Percentiles rank a stretch among this genome's conserved stretches.
Evolutionary conservation across 306 rosid species (phyloP).

Genomic region (Sophora flavescens): DNA sequence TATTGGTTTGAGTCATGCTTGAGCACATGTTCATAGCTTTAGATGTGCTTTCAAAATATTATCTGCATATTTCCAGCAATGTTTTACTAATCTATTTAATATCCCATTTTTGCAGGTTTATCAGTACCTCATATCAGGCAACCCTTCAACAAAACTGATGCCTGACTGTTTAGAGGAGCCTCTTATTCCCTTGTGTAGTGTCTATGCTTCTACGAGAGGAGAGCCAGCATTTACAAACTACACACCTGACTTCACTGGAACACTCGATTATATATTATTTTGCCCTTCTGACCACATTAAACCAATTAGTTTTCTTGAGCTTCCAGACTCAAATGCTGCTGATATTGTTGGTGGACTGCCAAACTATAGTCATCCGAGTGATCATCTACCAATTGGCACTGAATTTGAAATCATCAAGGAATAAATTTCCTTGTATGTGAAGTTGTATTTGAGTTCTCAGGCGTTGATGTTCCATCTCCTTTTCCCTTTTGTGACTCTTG

Average conservation of each 20-base stretch:
- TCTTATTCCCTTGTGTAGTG: constrained; percentile 76
- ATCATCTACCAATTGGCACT: constrained; percentile 91
- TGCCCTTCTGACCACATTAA: constrained; percentile 65
- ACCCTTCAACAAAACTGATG: constrained; percentile 49
- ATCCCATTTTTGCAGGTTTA: constrained; percentile 68
- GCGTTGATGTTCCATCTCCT: constrained; percentile 19
- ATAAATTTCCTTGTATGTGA: constrained; percentile 29
- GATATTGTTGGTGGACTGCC: constrained; percentile 88
- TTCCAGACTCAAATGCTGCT: constrained; percentile 67
- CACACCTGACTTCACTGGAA: constrained; percentile 93
- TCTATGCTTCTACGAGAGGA: constrained; percentile 67
- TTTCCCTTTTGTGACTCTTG: constrained; percentile 7
- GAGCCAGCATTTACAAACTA: constrained; percentile 92
- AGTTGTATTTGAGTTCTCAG: constrained; percentile 41
- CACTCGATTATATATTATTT: constrained; percentile 81
- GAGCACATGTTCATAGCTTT: constrained; percentile 32
- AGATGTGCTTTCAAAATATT: neutral
- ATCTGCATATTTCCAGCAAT: constrained; percentile 2
- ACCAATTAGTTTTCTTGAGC: constrained; percentile 82
- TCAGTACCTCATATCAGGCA: constrained; percentile 71
- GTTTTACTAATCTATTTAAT: constrained; percentile 36
- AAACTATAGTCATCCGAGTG: constrained; percentile 79
- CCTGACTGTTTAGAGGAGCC: constrained; percentile 57
- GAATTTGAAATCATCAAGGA: constrained; percentile 70
- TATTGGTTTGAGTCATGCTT: constrained; percentile 11